Evolutionary conservation across 345 rosid species (phyloP).

Genomic region (Cardamine occulta): DNA sequence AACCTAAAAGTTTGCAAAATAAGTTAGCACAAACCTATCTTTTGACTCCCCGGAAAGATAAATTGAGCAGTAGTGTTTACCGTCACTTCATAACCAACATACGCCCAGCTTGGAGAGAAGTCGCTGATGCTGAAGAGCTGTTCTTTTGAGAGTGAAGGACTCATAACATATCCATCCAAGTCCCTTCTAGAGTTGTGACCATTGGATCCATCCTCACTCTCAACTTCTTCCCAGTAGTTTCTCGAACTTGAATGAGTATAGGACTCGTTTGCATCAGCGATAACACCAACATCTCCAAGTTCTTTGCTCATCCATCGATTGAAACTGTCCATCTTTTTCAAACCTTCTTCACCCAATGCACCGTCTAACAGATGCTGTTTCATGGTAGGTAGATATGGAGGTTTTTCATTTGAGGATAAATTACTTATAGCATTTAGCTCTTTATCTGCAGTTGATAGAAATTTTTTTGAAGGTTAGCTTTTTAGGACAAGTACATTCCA

Average conservation of each 20-base stretch:
- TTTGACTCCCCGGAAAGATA: slow-evolving; percentile 6
- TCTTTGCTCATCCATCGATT: slow-evolving; percentile 93
- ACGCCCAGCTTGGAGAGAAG: slow-evolving; percentile 89
- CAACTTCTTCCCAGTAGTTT: slow-evolving; percentile 68
- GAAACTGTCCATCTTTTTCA: slow-evolving; percentile 93
- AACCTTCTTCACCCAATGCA: slow-evolving; percentile 58
- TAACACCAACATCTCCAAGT: slow-evolving; percentile 85
- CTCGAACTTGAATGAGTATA: slow-evolving; percentile 59
- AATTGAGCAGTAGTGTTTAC: slow-evolving; percentile 48
- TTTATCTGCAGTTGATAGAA: slow-evolving; percentile 44
- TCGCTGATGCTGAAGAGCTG: slow-evolving; percentile 83
- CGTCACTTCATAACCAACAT: slow-evolving; percentile 63
- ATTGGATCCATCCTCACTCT: slow-evolving; percentile 58
- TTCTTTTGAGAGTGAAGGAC: slow-evolving; percentile 84
- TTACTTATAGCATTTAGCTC: slow-evolving; percentile 44
- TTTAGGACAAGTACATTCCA: not conserved
- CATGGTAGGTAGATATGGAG: slow-evolving; percentile 48
- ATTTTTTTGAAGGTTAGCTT: slow-evolving; percentile 29
- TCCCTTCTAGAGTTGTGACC: slow-evolving; percentile 56
- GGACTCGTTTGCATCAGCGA: slow-evolving; percentile 71
- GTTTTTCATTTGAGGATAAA: slow-evolving; percentile 54
- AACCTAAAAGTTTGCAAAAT: slow-evolving; percentile 53
- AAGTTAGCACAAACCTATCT: slow-evolving; percentile 22
- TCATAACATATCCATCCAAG: slow-evolving; percentile 57
- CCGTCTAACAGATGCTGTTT: slow-evolving; percentile 58